phyloP scores from a whole-genome alignment of 371 early-diverging fungal genomes.

The Saksenaea vasiformis region DNA sequence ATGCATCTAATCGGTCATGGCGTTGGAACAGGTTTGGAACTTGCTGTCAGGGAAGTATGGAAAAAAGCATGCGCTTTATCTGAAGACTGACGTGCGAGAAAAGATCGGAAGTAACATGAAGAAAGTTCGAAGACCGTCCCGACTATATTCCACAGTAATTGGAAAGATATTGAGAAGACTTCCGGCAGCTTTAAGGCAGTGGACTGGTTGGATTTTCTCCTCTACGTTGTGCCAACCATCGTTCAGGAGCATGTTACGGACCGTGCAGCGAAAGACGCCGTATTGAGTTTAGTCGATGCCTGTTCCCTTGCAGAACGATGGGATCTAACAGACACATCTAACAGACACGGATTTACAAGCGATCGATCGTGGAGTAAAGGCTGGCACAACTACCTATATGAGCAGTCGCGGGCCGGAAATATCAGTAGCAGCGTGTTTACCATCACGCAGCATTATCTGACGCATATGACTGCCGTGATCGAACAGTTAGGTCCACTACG shows the following conservation, averaged over 20 bases:
- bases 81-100: slow-evolving; percentile 33
- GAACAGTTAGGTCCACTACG: not conserved
- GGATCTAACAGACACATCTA: not conserved
- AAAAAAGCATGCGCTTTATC: slow-evolving; percentile 29
- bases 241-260: not conserved
- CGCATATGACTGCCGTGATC: too few species aligned
- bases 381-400: not conserved
- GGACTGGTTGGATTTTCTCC: not conserved
- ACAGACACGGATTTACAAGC: not conserved
- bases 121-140: not conserved
- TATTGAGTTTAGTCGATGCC: not conserved
- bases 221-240: too few species aligned
- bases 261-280: not conserved
- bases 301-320: not conserved
- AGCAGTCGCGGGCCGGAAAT: not conserved
- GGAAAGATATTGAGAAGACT: too few species aligned
- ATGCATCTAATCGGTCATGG: not conserved
- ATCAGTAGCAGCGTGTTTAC: not conserved
- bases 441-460: not conserved
- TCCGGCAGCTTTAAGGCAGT: not conserved
- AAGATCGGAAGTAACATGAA: not conserved
- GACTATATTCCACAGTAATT: not conserved
- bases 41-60: not conserved
- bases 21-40: not conserved
- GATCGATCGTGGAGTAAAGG: not conserved